phyloP scores from a whole-genome alignment of 2,329 filamentous ascomycete species.

The Fusarium sp. region DNA sequence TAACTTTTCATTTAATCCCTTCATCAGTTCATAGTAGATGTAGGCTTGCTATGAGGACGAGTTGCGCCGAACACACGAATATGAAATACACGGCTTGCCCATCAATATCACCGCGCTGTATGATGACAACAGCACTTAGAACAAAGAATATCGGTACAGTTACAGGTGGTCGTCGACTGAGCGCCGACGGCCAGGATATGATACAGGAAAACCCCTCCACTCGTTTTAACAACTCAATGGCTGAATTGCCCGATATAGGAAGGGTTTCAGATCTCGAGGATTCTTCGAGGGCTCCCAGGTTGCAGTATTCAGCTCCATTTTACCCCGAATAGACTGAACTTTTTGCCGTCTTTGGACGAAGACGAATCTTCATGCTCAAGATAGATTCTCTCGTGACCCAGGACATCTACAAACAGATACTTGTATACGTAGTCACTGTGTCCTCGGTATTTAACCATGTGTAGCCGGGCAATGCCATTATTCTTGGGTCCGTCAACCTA shows the following conservation, averaged over 20 bases:
- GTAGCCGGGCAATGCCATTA: constrained; percentile 79
- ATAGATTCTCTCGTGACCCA: constrained; percentile 75
- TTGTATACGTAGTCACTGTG: constrained; percentile 81
- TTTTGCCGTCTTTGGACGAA: constrained; percentile 55
- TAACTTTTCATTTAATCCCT: not conserved
- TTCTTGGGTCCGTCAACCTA: constrained; percentile 83
- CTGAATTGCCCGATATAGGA: not conserved
- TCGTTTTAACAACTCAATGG: not conserved
- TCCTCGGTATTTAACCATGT: constrained; percentile 78
- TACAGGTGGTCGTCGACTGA: constrained; percentile 13
- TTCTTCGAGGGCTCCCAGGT: not conserved
- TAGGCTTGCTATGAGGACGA: not conserved
- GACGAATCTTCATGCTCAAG: constrained; percentile 71
- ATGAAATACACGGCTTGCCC: not conserved
- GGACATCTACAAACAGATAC: constrained; percentile 83
- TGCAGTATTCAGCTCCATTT: constrained; percentile 62
- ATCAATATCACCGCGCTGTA: not conserved
- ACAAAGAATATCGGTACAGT: constrained; percentile 1
- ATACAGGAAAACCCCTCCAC: constrained; percentile 22
- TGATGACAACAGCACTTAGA: not conserved
- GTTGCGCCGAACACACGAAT: not conserved
- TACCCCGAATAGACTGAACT: constrained; percentile 71
- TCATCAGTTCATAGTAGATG: not conserved
- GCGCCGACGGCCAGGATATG: constrained; percentile 19
- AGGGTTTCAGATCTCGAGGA: not conserved